Evolutionary conservation across 1,284 basidiomycete genomes (phyloP).

Genomic region (Sporisorium reilianum): DNA sequence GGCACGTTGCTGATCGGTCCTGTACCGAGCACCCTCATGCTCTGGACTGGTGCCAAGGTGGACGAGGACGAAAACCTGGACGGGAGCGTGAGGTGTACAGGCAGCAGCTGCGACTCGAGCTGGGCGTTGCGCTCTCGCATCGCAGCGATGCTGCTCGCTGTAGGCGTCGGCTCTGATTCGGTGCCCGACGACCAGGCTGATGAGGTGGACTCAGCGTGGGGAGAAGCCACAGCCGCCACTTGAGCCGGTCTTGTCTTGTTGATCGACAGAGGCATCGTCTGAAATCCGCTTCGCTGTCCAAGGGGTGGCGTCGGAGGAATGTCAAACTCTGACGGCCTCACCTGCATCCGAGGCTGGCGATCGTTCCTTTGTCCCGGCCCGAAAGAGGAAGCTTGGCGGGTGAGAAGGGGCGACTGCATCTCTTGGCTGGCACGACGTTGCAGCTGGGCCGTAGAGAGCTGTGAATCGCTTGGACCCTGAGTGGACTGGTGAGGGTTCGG

Average conservation of each 20-base stretch:
- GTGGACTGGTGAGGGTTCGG: constrained; percentile 27
- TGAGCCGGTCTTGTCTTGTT: constrained; percentile 14
- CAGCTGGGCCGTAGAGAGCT: constrained; percentile 37
- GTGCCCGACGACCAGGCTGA: constrained; percentile 44
- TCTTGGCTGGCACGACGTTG: constrained; percentile 38
- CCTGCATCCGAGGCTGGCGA: background rate
- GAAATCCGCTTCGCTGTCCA: constrained; percentile 18
- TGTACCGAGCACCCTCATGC: background rate
- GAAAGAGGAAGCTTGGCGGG: constrained; percentile 7
- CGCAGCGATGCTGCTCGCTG: constrained; percentile 53
- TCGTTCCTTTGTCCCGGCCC: constrained; percentile 9
- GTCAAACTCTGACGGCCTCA: constrained; percentile 7
- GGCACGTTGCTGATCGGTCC: constrained; percentile 4
- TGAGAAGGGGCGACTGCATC: constrained; percentile 18
- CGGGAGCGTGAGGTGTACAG: constrained; percentile 40
- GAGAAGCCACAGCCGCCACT: constrained; percentile 1
- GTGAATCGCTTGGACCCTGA: constrained; percentile 17
- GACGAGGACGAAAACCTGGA: constrained; percentile 24
- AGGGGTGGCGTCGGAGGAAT: constrained; percentile 41
- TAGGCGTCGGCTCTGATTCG: constrained; percentile 52
- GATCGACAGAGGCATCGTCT: constrained; percentile 37
- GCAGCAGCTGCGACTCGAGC: constrained; percentile 30
- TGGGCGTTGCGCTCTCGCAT: constrained; percentile 28
- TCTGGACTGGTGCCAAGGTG: constrained; percentile 10
- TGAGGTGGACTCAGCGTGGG: constrained; percentile 7